phyloP scores from a whole-genome alignment of 179 eudicot genomes.

The Drosera spatulata region DNA sequence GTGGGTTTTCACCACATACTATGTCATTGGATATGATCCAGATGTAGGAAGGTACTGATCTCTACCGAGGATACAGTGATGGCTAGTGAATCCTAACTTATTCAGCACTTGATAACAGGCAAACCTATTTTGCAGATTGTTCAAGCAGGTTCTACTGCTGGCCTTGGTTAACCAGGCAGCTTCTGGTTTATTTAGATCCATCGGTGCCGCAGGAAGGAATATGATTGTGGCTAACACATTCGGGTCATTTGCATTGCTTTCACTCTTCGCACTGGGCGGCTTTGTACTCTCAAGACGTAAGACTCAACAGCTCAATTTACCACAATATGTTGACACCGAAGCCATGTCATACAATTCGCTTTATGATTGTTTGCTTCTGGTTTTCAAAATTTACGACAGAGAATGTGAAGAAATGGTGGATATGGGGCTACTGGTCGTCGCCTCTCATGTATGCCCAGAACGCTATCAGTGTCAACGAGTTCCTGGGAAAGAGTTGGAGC shows the following conservation, averaged over 20 bases:
- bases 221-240: conserved; percentile 24
- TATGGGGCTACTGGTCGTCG: conserved; percentile 45
- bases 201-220: conserved; percentile 23
- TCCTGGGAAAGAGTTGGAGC: conserved; percentile 33
- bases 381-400: conserved; percentile 10
- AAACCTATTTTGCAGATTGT: conserved; percentile 10
- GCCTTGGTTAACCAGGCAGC: conserved; percentile 11
- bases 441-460: conserved; percentile 42
- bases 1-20: conserved; percentile 38
- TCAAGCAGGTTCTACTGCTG: conserved; percentile 18
- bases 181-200: conserved; percentile 16
- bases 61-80: no score
- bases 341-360: no score
- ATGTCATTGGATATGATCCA: conserved; percentile 49
- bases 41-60: conserved; percentile 24
- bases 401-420: conserved; percentile 32
- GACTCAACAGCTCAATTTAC: background rate
- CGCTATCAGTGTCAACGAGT: conserved; percentile 36
- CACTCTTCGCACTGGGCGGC: conserved; percentile 28
- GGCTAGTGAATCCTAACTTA: no score
- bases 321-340: background rate
- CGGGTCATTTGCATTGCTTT: conserved; percentile 21
- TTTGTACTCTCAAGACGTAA: conserved; percentile 30
- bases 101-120: no score
- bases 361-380: background rate